phyloP scores from a whole-genome alignment of 495 filamentous ascomycete species.

The Penicillium parvum region DNA sequence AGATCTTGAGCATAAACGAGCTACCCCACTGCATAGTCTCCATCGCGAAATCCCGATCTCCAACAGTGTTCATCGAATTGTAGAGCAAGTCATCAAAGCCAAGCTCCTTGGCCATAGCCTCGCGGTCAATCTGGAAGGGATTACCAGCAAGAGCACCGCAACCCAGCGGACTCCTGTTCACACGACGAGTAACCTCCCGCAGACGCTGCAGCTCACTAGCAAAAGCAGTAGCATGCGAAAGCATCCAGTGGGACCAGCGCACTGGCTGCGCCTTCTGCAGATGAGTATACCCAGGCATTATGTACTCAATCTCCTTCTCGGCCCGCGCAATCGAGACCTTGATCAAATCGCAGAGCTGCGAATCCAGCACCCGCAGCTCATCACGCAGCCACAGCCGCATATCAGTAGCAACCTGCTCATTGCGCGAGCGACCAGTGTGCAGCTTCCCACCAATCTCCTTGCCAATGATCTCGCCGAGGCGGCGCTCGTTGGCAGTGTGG shows the following conservation, averaged over 20 bases:
- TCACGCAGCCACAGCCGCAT: conserved; percentile 90
- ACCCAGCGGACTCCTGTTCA: conserved; percentile 78
- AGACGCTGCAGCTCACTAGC: conserved; percentile 74
- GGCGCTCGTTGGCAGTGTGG: conserved; percentile 91
- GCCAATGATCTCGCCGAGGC: conserved; percentile 85
- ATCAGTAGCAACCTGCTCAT: conserved; percentile 92
- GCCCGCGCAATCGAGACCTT: conserved; percentile 68
- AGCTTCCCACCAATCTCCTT: conserved; percentile 84
- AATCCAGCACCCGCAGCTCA: conserved; percentile 67
- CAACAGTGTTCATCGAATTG: conserved; percentile 81
- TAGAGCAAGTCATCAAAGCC: conserved; percentile 77
- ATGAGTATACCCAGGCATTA: conserved; percentile 75
- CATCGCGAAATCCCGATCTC: conserved; percentile 83
- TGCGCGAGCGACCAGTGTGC: conserved; percentile 86
- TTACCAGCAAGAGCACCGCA: conserved; percentile 90
- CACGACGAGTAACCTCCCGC: conserved; percentile 64
- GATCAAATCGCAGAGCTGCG: conserved; percentile 64
- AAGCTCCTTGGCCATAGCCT: conserved; percentile 80
- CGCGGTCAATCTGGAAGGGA: conserved; percentile 85
- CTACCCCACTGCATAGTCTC: conserved; percentile 89
- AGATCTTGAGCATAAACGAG: conserved; percentile 82
- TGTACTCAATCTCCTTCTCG: conserved; percentile 68
- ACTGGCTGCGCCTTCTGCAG: conserved; percentile 89
- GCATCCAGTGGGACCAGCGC: conserved; percentile 82
- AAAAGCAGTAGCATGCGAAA: conserved; percentile 75